A percentile compares a stretch with the other conserved stretches of the same genome.
Evolutionary conservation across 345 rosid species (phyloP).

Genomic region (Camelina sativa): DNA sequence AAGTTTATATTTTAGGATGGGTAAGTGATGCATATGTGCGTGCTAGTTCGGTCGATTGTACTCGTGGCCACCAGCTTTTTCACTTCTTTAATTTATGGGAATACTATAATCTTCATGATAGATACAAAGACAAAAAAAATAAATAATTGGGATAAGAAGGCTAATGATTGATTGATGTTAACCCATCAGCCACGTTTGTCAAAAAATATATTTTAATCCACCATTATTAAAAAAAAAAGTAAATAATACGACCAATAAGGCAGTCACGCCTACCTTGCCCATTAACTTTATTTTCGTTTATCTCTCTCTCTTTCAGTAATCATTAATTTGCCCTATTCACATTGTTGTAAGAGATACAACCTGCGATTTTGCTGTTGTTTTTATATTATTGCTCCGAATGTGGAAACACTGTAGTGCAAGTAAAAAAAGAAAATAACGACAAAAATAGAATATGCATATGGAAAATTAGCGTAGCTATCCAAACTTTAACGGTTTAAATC

Average conservation of each 20-base stretch:
- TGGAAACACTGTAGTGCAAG: conserved; percentile 2
- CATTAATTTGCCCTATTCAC: conserved; percentile 11
- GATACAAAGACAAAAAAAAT: conserved; percentile 12
- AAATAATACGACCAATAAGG: conserved; percentile 21
- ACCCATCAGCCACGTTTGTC: conserved; percentile 33
- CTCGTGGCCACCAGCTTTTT: conserved; percentile 38
- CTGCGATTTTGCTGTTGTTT: conserved; percentile 1
- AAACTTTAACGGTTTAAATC: conserved; percentile 1
- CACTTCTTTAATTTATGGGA: neutral
- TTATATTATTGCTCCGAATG: conserved; percentile 22
- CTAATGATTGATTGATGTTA: conserved; percentile 49
- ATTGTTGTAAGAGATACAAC: conserved; percentile 11
- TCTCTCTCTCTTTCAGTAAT: conserved; percentile 34
- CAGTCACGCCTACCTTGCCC: conserved; percentile 27
- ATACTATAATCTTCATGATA: conserved; percentile 30
- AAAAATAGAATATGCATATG: neutral
- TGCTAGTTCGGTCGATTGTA: neutral
- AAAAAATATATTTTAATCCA: conserved; percentile 5
- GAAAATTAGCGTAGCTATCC: conserved; percentile 11
- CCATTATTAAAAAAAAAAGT: conserved; percentile 17
- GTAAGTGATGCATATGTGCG: neutral
- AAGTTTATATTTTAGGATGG: neutral
- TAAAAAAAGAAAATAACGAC: conserved; percentile 1
- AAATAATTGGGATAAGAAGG: conserved; percentile 34
- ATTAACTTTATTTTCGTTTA: conserved; percentile 21